phyloP scores from a whole-genome alignment of 2,329 filamentous ascomycete species.

The Neoarthrinium moseri region DNA sequence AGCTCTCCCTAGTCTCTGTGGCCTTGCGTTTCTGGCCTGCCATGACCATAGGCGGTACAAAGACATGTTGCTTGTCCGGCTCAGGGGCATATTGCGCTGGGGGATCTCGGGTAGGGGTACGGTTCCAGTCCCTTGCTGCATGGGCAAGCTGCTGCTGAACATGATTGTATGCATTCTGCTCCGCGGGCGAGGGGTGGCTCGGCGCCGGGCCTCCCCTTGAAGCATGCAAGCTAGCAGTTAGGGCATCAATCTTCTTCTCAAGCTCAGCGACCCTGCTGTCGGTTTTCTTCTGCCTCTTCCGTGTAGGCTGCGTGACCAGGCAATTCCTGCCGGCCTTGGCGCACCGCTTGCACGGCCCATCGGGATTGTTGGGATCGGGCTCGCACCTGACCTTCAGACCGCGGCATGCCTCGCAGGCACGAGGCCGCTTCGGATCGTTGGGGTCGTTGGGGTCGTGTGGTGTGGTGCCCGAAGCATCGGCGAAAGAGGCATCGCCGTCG shows the following conservation, averaged over 20 bases:
- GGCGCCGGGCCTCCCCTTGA: conserved; percentile 24
- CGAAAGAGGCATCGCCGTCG: conserved; percentile 16
- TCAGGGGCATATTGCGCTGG: conserved; percentile 14
- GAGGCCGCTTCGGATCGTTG: conserved; percentile 62
- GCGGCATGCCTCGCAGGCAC: conserved; percentile 75
- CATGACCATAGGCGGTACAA: conserved; percentile 16
- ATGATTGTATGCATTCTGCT: not conserved
- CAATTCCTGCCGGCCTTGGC: conserved; percentile 77
- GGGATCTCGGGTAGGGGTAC: conserved; percentile 15
- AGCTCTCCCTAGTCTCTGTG: conserved; percentile 20
- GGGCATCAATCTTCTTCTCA: conserved; percentile 87
- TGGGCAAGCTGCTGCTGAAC: conserved; percentile 3
- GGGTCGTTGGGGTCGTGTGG: conserved; percentile 29
- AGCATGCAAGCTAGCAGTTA: conserved; percentile 77
- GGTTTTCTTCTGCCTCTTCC: conserved; percentile 89
- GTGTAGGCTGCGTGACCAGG: conserved; percentile 69
- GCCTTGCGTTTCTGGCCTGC: conserved; percentile 41
- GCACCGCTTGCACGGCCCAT: conserved; percentile 72
- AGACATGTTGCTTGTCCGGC: conserved; percentile 14
- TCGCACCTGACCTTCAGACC: conserved; percentile 84
- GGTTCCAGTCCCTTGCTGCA: conserved; percentile 19
- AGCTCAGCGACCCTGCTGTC: conserved; percentile 86
- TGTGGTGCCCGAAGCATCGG: conserved; percentile 10
- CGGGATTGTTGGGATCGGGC: conserved; percentile 60
- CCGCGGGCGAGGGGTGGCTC: conserved; percentile 6